Percentiles rank a stretch among this genome's conserved stretches.
phyloP scores from a whole-genome alignment of 352 stramenopile genomes.

The Pythium volutum region DNA sequence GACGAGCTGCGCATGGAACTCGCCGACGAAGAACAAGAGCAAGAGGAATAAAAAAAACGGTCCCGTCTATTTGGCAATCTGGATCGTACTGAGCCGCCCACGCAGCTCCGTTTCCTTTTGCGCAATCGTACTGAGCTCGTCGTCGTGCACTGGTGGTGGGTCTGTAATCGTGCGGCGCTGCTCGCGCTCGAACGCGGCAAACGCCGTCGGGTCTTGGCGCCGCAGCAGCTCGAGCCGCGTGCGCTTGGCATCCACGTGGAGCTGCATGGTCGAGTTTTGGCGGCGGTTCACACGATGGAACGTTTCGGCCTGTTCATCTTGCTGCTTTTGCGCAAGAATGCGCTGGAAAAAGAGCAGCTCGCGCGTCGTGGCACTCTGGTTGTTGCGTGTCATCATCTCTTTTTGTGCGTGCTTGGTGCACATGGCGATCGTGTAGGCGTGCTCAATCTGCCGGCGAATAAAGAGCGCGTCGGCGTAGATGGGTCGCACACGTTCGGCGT shows the following conservation, averaged over 20 bases:
- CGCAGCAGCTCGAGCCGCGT: conserved; percentile 70
- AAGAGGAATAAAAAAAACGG: conserved; percentile 24
- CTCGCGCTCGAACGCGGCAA: conserved; percentile 47
- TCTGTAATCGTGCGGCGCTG: conserved; percentile 43
- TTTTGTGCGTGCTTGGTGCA: conserved; percentile 61
- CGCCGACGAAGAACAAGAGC: conserved; percentile 46
- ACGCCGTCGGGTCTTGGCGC: conserved; percentile 52
- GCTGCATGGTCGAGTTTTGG: conserved; percentile 73
- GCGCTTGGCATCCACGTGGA: conserved; percentile 73
- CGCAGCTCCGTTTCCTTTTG: conserved; percentile 59
- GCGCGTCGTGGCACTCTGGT: conserved; percentile 10
- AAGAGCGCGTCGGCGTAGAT: conserved; percentile 78
- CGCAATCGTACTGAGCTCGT: conserved; percentile 43
- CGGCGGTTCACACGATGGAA: conserved; percentile 49
- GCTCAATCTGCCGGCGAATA: conserved; percentile 68
- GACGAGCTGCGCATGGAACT: conserved; percentile 60
- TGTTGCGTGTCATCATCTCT: conserved; percentile 38
- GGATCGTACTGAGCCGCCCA: conserved; percentile 51
- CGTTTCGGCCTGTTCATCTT: conserved; percentile 57
- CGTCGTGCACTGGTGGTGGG: conserved; percentile 43
- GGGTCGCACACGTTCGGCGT: conserved; percentile 58
- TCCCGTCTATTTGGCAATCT: background rate
- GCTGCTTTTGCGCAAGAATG: conserved; percentile 62
- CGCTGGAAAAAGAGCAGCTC: conserved; percentile 51
- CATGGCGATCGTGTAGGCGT: conserved; percentile 64